These are phyloP conservation scores for Oryza officinalis DNA, from an alignment of 176 grass and related monocot species.

Conservation along the genomic window DNA sequence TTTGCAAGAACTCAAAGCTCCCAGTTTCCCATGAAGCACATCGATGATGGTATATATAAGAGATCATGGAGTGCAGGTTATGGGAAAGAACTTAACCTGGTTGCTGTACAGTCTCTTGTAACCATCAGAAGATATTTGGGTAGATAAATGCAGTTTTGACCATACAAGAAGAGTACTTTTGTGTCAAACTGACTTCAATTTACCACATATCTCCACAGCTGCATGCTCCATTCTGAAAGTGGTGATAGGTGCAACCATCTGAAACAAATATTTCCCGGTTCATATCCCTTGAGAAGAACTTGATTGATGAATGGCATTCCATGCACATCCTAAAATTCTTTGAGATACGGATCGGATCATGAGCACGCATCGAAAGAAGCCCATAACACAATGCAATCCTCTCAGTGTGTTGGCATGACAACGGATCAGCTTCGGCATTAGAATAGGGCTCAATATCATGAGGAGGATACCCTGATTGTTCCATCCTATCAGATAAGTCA, in stretches of 20 bases:
- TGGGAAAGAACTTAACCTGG: neutral
- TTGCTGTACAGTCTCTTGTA: neutral
- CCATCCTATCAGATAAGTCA: slow-evolving; percentile 52
- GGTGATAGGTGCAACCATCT: slow-evolving; percentile 66
- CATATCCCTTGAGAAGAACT: slow-evolving; percentile 53
- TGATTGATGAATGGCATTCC: slow-evolving; percentile 63
- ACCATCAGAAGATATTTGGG: neutral
- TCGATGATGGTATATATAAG: neutral
- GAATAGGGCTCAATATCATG: slow-evolving; percentile 48
- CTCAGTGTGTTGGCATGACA: slow-evolving; percentile 72
- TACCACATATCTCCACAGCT: slow-evolving; percentile 62
- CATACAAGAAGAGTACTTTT: slow-evolving; percentile 19
- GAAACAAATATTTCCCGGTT: slow-evolving; percentile 52
- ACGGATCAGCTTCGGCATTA: slow-evolving; percentile 56
- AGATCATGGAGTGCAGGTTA: neutral
- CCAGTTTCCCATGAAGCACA: slow-evolving; percentile 1
- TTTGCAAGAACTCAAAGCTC: slow-evolving; percentile 18
- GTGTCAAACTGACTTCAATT: neutral
- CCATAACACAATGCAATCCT: slow-evolving; percentile 57
- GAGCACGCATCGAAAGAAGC: slow-evolving; percentile 45
- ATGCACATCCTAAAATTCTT: slow-evolving; percentile 75
- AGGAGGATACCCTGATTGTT: slow-evolving; percentile 46
- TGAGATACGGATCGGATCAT: slow-evolving; percentile 49
- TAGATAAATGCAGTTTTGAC: slow-evolving; percentile 13
- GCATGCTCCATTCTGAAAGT: slow-evolving; percentile 51